These are phyloP conservation scores for Mycena pura DNA, from an alignment of 768 basidiomycete genomes.

Conservation along the genomic window DNA sequence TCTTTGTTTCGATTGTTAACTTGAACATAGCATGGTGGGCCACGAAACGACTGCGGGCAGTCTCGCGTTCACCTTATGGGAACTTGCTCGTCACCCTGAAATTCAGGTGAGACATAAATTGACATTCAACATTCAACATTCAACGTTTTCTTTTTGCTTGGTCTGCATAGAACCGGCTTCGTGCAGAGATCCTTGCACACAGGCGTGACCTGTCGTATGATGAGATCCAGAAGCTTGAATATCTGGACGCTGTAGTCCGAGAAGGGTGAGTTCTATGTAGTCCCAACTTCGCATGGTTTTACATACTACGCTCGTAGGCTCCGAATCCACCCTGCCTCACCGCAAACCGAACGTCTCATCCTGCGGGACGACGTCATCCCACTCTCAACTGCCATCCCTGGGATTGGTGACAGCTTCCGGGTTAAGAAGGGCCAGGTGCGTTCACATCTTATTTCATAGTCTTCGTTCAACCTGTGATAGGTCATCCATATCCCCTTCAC, in stretches of 20 bases:
- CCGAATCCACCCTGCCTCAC: slow-evolving; percentile 47
- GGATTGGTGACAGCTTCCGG: slow-evolving; percentile 34
- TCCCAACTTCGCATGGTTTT: no score
- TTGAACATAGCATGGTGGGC: slow-evolving; percentile 42
- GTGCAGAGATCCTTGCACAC: slow-evolving; percentile 42
- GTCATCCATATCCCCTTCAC: slow-evolving; percentile 43
- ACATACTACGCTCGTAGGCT: slow-evolving; percentile 32
- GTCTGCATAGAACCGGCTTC: slow-evolving; percentile 40
- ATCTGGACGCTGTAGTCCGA: slow-evolving; percentile 49
- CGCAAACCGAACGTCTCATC: slow-evolving; percentile 48
- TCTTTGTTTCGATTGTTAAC: not conserved
- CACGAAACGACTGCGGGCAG: slow-evolving; percentile 50
- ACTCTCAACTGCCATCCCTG: slow-evolving; percentile 41
- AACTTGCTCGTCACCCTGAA: slow-evolving; percentile 45
- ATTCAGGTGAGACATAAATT: slow-evolving; percentile 31
- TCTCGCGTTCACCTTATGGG: slow-evolving; percentile 44
- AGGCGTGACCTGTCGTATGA: slow-evolving; percentile 44
- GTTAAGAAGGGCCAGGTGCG: slow-evolving; percentile 47
- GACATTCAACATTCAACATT: no score
- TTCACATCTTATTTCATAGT: not conserved
- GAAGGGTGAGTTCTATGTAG: slow-evolving; percentile 48
- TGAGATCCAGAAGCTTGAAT: slow-evolving; percentile 44
- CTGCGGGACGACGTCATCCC: slow-evolving; percentile 50
- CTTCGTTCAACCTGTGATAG: slow-evolving; percentile 24
- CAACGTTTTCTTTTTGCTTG: no score